Evolutionary conservation across 352 stramenopile genomes (phyloP), one percentile per base, ranked within the genome.

Genomic region (Aphanomyces stellatus): DNA sequence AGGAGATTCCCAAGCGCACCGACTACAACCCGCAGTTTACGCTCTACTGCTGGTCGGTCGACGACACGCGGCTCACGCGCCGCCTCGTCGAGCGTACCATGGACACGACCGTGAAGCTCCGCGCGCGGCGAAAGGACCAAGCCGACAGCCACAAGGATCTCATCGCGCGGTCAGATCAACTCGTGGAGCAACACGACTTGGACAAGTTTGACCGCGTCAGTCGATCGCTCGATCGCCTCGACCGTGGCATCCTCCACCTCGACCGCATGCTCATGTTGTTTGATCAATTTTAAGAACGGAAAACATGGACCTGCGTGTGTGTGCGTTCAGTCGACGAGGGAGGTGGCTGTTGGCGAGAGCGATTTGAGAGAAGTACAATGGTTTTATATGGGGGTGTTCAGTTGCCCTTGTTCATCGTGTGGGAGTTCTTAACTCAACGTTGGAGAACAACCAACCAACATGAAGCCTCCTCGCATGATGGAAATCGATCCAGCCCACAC

Each of bases 21-120:
- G 87, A 95, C 69, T 87, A 95, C 64, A 95, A 93, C 63, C 87
- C 87, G n/a, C 83, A 85, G 48, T 92, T 90, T 66, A 95, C 87
- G 15, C 74, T 95, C 48, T 95, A 87, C 66, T 91, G 78, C 69
- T 95, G 87, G 87, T 92, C 83, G 0, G 80, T 93, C 28, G 80
- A 95, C 65, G 76, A 87, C 53, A 76, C 73, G 22, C 72, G 79
- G 41, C 83, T 92, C 75, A 81, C 91, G 42, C 51, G 65, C 31
- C 74, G 74, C 42, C 76, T 95, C 42, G 53, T 75, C n/a, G 79
- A 87, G 71, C 82, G 81, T 41, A 71, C 91, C 22, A 76, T 91
- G 62, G 76, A 86, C 25, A 83, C 87, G 69, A 66, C 93, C n/a
- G 82, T 77, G 53, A 82, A 81, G 64, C 71, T 95, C 27, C 82